Evolutionary conservation across 2,329 filamentous ascomycete genomes (phyloP).

Genomic region (Fusarium sp.): DNA sequence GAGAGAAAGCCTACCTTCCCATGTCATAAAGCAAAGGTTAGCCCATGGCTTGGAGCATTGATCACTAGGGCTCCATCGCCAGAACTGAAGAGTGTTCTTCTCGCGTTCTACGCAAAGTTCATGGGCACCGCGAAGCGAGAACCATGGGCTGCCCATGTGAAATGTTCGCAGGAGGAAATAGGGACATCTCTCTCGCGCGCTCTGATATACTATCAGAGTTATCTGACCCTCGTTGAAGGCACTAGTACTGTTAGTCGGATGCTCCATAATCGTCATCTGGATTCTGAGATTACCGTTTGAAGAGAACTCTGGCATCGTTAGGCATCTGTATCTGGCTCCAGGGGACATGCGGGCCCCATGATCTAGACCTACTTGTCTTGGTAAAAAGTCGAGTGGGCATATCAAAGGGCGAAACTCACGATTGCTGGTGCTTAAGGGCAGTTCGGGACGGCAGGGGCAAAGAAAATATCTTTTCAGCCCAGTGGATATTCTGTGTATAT

Average conservation of each 20-base stretch:
- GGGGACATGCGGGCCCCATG: conserved; percentile 56
- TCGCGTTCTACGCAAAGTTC: conserved; percentile 63
- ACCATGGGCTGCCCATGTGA: conserved; percentile 53
- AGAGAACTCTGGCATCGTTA: conserved; percentile 60
- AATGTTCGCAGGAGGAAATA: conserved; percentile 59
- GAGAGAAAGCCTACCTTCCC: conserved; percentile 60
- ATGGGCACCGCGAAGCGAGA: conserved; percentile 62
- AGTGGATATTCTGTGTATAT: conserved; percentile 59
- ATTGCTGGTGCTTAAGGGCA: conserved; percentile 54
- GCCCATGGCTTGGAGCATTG: conserved; percentile 62
- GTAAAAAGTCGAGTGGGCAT: conserved; percentile 10
- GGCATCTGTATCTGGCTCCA: conserved; percentile 57
- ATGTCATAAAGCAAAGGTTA: conserved; percentile 64
- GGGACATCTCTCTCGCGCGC: conserved; percentile 54
- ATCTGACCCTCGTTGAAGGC: conserved; percentile 65
- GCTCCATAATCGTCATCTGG: not conserved
- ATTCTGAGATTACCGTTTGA: conserved; percentile 57
- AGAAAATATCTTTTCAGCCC: conserved; percentile 69
- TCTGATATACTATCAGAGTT: conserved; percentile 62
- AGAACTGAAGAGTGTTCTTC: conserved; percentile 59
- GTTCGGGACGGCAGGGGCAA: conserved; percentile 62
- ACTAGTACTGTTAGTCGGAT: conserved; percentile 47
- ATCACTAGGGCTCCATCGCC: conserved; percentile 59
- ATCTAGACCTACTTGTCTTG: conserved; percentile 52
- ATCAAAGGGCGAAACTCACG: conserved; percentile 37